Percentiles rank a stretch among this genome's conserved stretches.
Evolutionary conservation across 352 stramenopile species (phyloP).

Genomic region (Globisporangium ultimum): DNA sequence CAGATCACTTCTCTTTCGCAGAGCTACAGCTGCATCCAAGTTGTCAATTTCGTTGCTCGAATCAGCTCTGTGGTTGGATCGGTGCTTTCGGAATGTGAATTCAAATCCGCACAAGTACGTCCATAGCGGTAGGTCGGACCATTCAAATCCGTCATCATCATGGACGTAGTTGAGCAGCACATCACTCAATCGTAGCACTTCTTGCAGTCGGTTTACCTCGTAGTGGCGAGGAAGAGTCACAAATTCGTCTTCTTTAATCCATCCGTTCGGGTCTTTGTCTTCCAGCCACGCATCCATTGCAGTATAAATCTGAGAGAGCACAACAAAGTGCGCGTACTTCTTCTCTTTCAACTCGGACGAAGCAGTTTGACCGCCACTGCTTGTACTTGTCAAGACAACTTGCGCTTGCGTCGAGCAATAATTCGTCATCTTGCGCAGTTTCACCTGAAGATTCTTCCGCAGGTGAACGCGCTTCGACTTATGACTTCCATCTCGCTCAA

Average conservation of each 20-base stretch:
- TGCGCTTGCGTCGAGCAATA: conserved; percentile 68
- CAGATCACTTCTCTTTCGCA: conserved; percentile 13
- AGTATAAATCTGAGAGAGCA: conserved; percentile 66
- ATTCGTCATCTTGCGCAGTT: conserved; percentile 49
- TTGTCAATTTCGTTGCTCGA: neutral
- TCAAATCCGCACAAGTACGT: conserved; percentile 66
- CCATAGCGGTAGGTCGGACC: conserved; percentile 61
- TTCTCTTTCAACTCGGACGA: conserved; percentile 37
- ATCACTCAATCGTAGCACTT: conserved; percentile 71
- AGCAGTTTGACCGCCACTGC: conserved; percentile 3
- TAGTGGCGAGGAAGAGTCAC: conserved; percentile 71
- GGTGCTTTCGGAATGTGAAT: conserved; percentile 32
- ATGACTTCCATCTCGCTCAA: conserved; percentile 35
- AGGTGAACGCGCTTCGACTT: conserved; percentile 41
- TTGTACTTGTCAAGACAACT: conserved; percentile 44
- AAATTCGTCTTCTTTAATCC: conserved; percentile 72
- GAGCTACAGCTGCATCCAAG: neutral
- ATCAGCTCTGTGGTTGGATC: neutral
- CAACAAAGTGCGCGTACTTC: conserved; percentile 49
- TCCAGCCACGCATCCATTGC: conserved; percentile 88
- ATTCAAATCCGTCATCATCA: conserved; percentile 34
- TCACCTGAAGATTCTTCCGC: conserved; percentile 48
- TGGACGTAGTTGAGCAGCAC: conserved; percentile 30
- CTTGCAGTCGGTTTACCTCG: conserved; percentile 59
- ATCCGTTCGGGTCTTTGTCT: conserved; percentile 73